phyloP scores from a whole-genome alignment of 225 moss, liverwort and hornwort genomes.

The Physcomitrellopsis africana region DNA sequence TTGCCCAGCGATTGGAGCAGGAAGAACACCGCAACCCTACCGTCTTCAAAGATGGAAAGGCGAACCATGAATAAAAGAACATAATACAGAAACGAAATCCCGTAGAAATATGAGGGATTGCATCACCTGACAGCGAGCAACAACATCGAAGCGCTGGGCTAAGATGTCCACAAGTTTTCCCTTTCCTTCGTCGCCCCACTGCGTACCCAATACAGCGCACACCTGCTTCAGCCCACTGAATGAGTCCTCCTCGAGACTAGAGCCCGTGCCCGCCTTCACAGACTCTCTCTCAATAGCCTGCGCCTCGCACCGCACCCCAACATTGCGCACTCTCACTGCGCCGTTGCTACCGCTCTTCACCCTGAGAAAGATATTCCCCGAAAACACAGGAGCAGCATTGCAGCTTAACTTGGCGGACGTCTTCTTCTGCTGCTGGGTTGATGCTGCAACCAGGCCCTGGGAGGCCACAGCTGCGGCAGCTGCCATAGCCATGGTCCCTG shows the following conservation, averaged over 20 bases:
- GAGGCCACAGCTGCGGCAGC: slow-evolving; percentile 52
- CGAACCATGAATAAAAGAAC: neutral
- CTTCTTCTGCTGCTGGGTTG: neutral
- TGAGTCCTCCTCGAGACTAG: slow-evolving; percentile 41
- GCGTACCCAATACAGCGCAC: slow-evolving; percentile 91
- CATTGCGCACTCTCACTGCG: neutral
- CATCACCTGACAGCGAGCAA: slow-evolving; percentile 91
- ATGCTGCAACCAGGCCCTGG: slow-evolving; percentile 30
- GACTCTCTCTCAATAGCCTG: slow-evolving; percentile 56
- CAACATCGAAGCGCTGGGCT: slow-evolving; percentile 85
- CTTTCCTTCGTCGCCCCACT: slow-evolving; percentile 99
- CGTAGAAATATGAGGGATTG: neutral
- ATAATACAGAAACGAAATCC: neutral
- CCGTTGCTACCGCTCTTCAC: slow-evolving; percentile 6
- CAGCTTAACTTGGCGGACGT: neutral
- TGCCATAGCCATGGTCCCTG: slow-evolving; percentile 44
- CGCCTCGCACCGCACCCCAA: slow-evolving; percentile 50
- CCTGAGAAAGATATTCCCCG: neutral
- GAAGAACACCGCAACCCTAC: no score
- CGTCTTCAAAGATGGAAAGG: neutral
- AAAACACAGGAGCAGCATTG: slow-evolving; percentile 8
- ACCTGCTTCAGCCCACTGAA: slow-evolving; percentile 85
- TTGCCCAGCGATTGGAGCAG: no score
- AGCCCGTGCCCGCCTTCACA: slow-evolving; percentile 36
- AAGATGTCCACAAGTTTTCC: slow-evolving; percentile 97